phyloP scores from a whole-genome alignment of 2,329 filamentous ascomycete species.

The Xylaria sp. region DNA sequence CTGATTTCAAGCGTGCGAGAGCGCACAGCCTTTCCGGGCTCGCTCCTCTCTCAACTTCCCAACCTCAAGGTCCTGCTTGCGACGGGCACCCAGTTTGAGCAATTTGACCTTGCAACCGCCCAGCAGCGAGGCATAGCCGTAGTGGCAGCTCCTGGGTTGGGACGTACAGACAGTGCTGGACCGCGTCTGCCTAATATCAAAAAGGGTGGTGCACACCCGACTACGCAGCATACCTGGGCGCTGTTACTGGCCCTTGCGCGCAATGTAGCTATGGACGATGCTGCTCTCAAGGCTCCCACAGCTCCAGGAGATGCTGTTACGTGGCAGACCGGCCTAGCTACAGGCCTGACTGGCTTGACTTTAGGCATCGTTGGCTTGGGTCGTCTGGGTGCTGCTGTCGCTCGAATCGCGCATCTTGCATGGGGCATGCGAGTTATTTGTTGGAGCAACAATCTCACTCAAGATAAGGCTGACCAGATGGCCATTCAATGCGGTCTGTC shows the following conservation, averaged over 20 bases:
- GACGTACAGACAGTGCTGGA: neutral
- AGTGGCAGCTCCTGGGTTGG: neutral
- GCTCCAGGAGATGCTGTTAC: no score
- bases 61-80: neutral
- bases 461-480: neutral
- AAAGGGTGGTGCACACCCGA: neutral
- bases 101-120: neutral
- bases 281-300: neutral
- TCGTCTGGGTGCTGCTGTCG: neutral
- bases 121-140: neutral
- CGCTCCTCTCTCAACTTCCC: neutral
- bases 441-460: neutral
- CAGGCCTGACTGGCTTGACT: neutral
- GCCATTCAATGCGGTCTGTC: neutral
- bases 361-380: neutral
- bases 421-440: neutral
- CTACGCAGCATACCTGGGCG: neutral
- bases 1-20: neutral
- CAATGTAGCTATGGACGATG: neutral
- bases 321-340: neutral
- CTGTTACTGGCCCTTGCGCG: neutral
- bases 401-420: neutral
- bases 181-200: neutral
- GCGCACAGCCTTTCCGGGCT: neutral
- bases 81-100: neutral